A percentile compares a stretch with the other conserved stretches of the same genome.
phyloP scores from a whole-genome alignment of 306 rosid genomes.

The Biancaea sappan region DNA sequence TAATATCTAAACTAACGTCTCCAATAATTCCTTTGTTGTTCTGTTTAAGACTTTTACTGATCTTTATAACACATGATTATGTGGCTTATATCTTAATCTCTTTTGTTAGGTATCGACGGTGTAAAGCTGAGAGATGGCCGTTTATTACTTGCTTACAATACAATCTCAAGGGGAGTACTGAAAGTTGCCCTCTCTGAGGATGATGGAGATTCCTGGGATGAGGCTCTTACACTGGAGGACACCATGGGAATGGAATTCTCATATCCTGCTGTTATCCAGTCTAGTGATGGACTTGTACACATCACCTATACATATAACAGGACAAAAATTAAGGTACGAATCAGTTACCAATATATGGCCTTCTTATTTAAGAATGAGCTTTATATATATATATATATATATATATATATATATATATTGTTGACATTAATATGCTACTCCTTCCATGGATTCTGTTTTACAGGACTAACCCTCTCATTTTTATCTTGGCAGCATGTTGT shows the following conservation, averaged over 20 bases:
- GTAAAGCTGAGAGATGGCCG: conserved; percentile 84
- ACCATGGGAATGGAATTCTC: conserved; percentile 73
- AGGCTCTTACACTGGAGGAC: conserved; percentile 77
- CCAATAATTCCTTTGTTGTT: neutral
- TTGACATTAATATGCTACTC: neutral
- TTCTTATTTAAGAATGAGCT: conserved; percentile 20
- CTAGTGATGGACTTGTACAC: conserved; percentile 72
- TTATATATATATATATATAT: no score
- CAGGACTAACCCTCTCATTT: conserved; percentile 25
- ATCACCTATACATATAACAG: conserved; percentile 83
- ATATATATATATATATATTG: no score
- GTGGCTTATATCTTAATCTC: neutral
- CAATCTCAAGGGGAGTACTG: conserved; percentile 72
- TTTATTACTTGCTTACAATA: conserved; percentile 71
- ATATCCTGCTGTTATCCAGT: conserved; percentile 91
- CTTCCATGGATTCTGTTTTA: neutral
- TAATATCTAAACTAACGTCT: no score
- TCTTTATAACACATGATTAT: neutral
- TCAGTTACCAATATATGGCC: neutral
- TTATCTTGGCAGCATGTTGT: conserved; percentile 73
- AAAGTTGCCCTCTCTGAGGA: conserved; percentile 79
- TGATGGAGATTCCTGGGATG: conserved; percentile 88
- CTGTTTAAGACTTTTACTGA: neutral
- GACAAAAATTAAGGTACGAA: conserved; percentile 79
- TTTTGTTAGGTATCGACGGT: conserved; percentile 77